phyloP scores from a whole-genome alignment of 352 stramenopile genomes.

The Phytophthora melonis region DNA sequence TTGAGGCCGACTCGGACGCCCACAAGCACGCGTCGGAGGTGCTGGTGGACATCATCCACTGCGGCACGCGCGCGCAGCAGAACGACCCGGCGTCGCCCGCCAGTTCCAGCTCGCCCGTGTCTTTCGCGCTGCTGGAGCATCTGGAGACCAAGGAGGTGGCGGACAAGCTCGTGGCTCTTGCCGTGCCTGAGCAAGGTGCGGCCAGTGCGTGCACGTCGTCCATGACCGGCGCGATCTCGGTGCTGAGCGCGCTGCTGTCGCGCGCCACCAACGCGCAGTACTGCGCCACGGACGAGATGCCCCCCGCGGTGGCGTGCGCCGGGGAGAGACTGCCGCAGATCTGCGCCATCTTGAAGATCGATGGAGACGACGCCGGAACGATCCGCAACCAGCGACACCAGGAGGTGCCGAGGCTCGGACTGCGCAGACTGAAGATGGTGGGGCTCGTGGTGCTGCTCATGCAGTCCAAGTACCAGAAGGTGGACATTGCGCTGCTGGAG shows the following conservation, averaged over 20 bases:
- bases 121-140: slow-evolving; percentile 79
- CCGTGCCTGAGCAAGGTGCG: slow-evolving; percentile 51
- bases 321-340: slow-evolving; percentile 74
- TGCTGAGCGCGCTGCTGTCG: slow-evolving; percentile 80
- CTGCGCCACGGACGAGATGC: slow-evolving; percentile 68
- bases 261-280: slow-evolving; percentile 85
- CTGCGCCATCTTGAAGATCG: slow-evolving; percentile 65
- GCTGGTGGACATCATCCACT: slow-evolving; percentile 89
- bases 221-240: slow-evolving; percentile 83
- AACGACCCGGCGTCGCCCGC: slow-evolving; percentile 72
- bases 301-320: slow-evolving; percentile 59
- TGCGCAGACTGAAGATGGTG: slow-evolving; percentile 86
- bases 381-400: slow-evolving; percentile 82
- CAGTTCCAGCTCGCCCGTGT: slow-evolving; percentile 60
- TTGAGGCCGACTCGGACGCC: slow-evolving; percentile 71
- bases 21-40: slow-evolving; percentile 89
- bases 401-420: slow-evolving; percentile 72
- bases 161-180: slow-evolving; percentile 71
- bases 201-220: slow-evolving; percentile 63
- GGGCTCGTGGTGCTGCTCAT: slow-evolving; percentile 81
- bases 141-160: slow-evolving; percentile 80
- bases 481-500: slow-evolving; percentile 73
- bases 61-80: slow-evolving; percentile 77
- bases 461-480: slow-evolving; percentile 86
- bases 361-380: slow-evolving; percentile 70